These are phyloP conservation scores for Colletotrichum sp. DNA, from an alignment of 2,329 filamentous ascomycete species.

Conservation along the genomic window DNA sequence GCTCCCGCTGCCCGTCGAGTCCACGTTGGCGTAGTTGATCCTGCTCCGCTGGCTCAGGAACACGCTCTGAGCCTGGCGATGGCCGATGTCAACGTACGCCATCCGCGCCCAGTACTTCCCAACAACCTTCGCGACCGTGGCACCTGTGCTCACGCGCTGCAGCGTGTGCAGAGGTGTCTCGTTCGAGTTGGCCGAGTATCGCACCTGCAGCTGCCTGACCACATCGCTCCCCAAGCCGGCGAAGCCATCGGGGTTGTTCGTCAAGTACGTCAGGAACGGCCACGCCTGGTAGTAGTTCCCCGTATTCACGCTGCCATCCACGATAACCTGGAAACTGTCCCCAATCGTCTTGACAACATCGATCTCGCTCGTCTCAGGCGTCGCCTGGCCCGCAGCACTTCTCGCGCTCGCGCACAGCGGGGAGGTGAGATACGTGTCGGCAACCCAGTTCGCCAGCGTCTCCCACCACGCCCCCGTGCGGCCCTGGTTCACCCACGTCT, in stretches of 20 bases:
- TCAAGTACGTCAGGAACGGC: constrained; percentile 54
- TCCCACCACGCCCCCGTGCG: constrained; percentile 57
- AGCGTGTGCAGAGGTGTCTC: constrained; percentile 55
- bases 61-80: constrained; percentile 40
- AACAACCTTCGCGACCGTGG: constrained; percentile 44
- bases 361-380: constrained; percentile 33
- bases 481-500: constrained; percentile 47
- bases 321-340: constrained; percentile 48
- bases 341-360: constrained; percentile 48
- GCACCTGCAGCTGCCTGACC: constrained; percentile 45
- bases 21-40: constrained; percentile 48
- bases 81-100: constrained; percentile 56
- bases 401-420: constrained; percentile 44
- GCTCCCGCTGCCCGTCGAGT: constrained; percentile 32
- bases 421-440: constrained; percentile 51
- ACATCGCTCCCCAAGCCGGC: constrained; percentile 43
- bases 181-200: constrained; percentile 48
- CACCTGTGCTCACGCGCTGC: constrained; percentile 37
- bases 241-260: constrained; percentile 51
- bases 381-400: constrained; percentile 32
- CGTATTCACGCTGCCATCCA: constrained; percentile 44
- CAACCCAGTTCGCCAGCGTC: constrained; percentile 54
- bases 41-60: constrained; percentile 38
- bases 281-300: constrained; percentile 58
- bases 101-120: constrained; percentile 57